phyloP scores from a whole-genome alignment of 495 filamentous ascomycete species.

The Glutinoglossum americanum region DNA sequence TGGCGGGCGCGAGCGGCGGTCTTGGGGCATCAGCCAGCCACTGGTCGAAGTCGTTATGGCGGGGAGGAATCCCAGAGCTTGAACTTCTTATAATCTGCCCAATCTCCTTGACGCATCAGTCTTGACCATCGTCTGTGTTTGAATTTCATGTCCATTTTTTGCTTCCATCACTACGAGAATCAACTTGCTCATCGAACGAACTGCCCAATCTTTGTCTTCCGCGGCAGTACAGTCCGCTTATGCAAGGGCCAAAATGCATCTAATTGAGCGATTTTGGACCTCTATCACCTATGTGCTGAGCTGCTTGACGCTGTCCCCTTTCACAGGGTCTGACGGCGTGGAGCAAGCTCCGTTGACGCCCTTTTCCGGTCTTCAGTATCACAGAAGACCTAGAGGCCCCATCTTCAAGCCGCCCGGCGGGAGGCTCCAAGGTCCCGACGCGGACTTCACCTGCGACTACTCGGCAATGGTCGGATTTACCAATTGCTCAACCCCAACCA shows the following conservation, averaged over 20 bases:
- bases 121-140: background rate
- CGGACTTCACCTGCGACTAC: constrained; percentile 3
- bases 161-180: background rate
- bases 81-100: background rate
- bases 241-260: background rate
- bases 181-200: background rate
- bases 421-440: background rate
- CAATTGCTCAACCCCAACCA: background rate
- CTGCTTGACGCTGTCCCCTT: background rate
- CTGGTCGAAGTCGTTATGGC: background rate
- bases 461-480: background rate
- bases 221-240: background rate
- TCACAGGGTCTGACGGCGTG: background rate
- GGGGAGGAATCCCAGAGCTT: background rate
- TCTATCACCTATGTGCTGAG: background rate
- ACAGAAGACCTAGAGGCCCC: background rate
- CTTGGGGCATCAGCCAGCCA: background rate
- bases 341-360: background rate
- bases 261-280: background rate
- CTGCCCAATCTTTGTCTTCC: background rate
- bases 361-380: background rate
- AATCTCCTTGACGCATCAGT: background rate
- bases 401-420: constrained; percentile 4
- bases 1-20: background rate
- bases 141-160: background rate